A percentile compares a stretch with the other conserved stretches of the same genome.
These are phyloP conservation scores for Ogataea chonburiensis DNA, from an alignment of 805 yeast species.

Conservation along the genomic window DNA sequence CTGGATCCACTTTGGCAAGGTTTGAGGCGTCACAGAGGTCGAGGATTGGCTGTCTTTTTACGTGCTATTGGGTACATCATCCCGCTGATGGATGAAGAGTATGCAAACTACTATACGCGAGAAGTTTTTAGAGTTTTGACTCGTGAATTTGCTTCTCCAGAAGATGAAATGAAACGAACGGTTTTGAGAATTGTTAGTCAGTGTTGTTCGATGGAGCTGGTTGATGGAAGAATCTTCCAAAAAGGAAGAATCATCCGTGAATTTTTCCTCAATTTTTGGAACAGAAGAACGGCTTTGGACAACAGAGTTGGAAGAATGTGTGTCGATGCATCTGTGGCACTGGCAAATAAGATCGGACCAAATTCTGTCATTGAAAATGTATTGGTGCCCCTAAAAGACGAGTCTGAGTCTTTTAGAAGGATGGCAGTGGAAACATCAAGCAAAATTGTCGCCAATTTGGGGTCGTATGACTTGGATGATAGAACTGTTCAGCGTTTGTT, in stretches of 20 bases:
- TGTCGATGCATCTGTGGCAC: constrained; percentile 64
- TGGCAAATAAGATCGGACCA: constrained; percentile 69
- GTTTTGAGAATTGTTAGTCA: constrained; percentile 67
- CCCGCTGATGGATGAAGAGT: constrained; percentile 84
- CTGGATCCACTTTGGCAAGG: constrained; percentile 83
- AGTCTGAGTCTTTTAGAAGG: constrained; percentile 71
- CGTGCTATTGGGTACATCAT: constrained; percentile 76
- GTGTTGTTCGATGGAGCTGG: constrained; percentile 60
- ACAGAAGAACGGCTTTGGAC: constrained; percentile 74
- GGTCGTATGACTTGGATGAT: constrained; percentile 60
- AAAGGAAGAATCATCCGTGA: constrained; percentile 51
- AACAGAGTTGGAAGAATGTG: constrained; percentile 56
- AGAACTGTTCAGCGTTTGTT: constrained; percentile 61
- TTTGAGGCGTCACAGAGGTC: constrained; percentile 72
- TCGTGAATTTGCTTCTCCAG: constrained; percentile 77
- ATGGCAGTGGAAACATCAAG: constrained; percentile 76
- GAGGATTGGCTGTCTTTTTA: constrained; percentile 69
- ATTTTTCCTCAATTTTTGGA: constrained; percentile 78
- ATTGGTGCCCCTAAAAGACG: constrained; percentile 67
- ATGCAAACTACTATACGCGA: constrained; percentile 71
- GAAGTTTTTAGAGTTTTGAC: constrained; percentile 67
- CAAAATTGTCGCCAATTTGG: constrained; percentile 48
- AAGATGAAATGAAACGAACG: constrained; percentile 80
- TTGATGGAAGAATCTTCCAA: constrained; percentile 49
- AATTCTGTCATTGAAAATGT: constrained; percentile 56